Base-by-base conservation (phyloP, 768 basidiomycete genomes). In the Suillus hirtellus region DNA sequence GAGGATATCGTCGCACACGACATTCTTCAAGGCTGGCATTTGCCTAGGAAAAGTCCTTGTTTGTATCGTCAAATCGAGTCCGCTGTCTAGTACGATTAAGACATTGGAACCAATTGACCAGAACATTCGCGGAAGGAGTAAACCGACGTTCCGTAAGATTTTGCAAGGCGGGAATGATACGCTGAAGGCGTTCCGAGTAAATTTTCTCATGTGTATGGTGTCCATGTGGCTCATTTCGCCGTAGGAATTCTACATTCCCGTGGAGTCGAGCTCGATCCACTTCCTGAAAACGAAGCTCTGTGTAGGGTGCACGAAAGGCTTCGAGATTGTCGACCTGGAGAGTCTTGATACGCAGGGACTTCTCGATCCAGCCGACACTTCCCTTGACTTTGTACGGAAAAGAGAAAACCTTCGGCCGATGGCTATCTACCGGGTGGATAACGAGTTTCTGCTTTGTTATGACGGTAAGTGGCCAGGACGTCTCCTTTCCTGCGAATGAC, bases 241-340 rank as follows among this genome's bases (percentile, higher is more conserved):
- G 3, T 71, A 97, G 95, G 96, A 99, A 75, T 99, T 99, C 78
- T 99, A 99, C 72, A 98, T 99, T 64, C 96, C 97, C 0, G 93
- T 97, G 14, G 95, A 99, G 74, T 96, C 95, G 59, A 93, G 88
- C 62, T 98, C 96, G 14, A 91, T 99, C 27, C 96, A 97, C 76
- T 98, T 96, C 79, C 82, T 99, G 67, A 97, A 96, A 81, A 97
- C 96, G 54, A 92, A 91, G 78, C 85, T 99, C 68, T 99, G 97
- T 74, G 93, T 99, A 15, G 97, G 96, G 1, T 96, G 95, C 72
- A 93, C 96, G 11, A 91, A 93, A 70, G 97, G 97, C 19, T 99
- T 99, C 74, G 97, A 99, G 78, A 98, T 99, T 67, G 94, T 99
- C 66, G 97, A 99, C 75, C 84, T 99, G 44, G 95, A 98, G 75